These are phyloP conservation scores for Termitomyces sp. DNA, from an alignment of 768 basidiomycete species.

Conservation along the genomic window DNA sequence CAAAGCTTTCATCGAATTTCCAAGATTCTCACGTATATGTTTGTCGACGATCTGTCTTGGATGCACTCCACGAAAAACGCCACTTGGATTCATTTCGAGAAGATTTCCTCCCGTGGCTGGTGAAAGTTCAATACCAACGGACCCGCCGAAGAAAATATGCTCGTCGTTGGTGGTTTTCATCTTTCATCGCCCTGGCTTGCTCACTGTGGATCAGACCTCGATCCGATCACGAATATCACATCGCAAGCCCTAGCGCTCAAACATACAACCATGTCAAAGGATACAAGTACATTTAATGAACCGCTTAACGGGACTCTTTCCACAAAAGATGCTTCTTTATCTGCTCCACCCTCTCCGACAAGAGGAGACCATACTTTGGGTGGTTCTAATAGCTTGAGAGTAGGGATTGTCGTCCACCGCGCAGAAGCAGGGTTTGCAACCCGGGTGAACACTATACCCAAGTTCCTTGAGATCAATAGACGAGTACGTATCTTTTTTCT, in stretches of 20 bases:
- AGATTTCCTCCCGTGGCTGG: slow-evolving; percentile 90
- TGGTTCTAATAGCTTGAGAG: slow-evolving; percentile 44
- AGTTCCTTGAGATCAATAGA: slow-evolving; percentile 78
- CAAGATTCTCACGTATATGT: slow-evolving; percentile 92
- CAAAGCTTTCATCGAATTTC: slow-evolving; percentile 57
- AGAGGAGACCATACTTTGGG: slow-evolving; percentile 29
- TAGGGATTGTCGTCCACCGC: slow-evolving; percentile 59
- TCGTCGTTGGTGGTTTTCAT: slow-evolving; percentile 30
- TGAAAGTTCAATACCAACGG: slow-evolving; percentile 75
- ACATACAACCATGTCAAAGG: slow-evolving; percentile 48
- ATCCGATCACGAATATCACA: slow-evolving; percentile 34
- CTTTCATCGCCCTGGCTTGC: background rate
- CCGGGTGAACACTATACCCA: slow-evolving; percentile 70
- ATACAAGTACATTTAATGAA: slow-evolving; percentile 14
- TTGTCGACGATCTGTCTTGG: slow-evolving; percentile 69
- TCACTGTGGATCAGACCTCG: slow-evolving; percentile 32
- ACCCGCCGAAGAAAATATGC: slow-evolving; percentile 56
- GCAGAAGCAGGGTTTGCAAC: slow-evolving; percentile 49
- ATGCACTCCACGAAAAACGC: slow-evolving; percentile 60
- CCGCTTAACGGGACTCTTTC: slow-evolving; percentile 11
- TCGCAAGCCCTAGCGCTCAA: slow-evolving; percentile 46
- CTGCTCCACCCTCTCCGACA: slow-evolving; percentile 40
- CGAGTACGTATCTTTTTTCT: slow-evolving; percentile 41
- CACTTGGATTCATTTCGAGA: slow-evolving; percentile 80
- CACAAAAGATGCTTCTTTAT: slow-evolving; percentile 25